Evolutionary conservation across 768 basidiomycete genomes (phyloP), one percentile per base, ranked within the genome.

Genomic region (Sporobolomyces roseus): DNA sequence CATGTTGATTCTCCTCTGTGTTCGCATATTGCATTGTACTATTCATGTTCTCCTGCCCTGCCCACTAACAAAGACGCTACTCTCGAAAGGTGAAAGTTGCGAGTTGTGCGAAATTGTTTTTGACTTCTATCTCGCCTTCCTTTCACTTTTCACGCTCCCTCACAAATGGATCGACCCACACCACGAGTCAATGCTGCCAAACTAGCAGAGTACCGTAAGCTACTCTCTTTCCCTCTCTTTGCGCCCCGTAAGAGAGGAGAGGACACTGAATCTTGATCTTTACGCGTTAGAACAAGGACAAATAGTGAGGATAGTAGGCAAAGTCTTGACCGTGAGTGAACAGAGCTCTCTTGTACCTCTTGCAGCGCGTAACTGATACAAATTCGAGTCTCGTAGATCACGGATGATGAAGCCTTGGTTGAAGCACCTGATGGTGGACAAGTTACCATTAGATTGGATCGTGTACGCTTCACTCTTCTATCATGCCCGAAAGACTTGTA

Each of bases 91-190:
- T n/a, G n/a, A n/a, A n/a, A n/a, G n/a, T n/a, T n/a, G n/a, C n/a
- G n/a, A n/a, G n/a, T n/a, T n/a, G n/a, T n/a, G n/a, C n/a, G n/a
- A n/a, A n/a, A n/a, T n/a, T n/a, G n/a, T n/a, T n/a, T n/a, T n/a
- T n/a, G n/a, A n/a, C n/a, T n/a, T n/a, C n/a, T n/a, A n/a, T n/a
- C n/a, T n/a, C 38, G 9, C 38, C 17, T 41, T 41, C 38, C 38
- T 41, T 41, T 41, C 38, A 9, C 38, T 9, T 9, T 17, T 41
- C 17, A 9, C 10, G 17, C 38, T 41, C 38, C 9, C 10, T 41
- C 9, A 41, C 33, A 16, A 12, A 72, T 72, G 71, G 71, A 72
- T 48, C 63, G 66, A 21, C 71, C 71, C 2, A 72, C 71, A 17
- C 66, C 71, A 2, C 51, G 71, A 9, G 63, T 69, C 48, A 72